These are phyloP conservation scores for Dictyostelium firmibasis DNA, from an alignment of 78 protist genomes.

Conservation along the genomic window DNA sequence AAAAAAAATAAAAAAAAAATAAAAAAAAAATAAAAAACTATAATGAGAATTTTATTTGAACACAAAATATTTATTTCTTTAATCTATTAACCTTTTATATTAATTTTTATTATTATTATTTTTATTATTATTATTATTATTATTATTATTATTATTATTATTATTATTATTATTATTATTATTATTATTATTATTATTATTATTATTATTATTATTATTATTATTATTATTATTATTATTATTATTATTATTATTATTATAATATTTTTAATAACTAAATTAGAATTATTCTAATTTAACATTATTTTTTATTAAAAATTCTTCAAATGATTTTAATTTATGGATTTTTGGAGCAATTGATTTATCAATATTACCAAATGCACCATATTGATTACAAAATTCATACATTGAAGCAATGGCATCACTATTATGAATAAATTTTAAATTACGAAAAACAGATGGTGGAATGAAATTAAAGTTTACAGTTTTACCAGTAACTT, in stretches of 20 bases:
- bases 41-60: neutral
- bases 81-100: neutral
- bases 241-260: no score
- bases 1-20: no score
- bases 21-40: no score
- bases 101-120: no score
- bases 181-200: no score
- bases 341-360: neutral
- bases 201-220: no score
- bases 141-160: no score
- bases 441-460: neutral
- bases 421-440: neutral
- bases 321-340: constrained; percentile 8
- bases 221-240: no score
- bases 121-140: no score
- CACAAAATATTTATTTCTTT: no score
- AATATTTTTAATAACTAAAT: no score
- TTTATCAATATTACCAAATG: neutral
- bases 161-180: no score
- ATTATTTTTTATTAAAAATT: neutral
- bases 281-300: neutral
- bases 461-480: constrained; percentile 12
- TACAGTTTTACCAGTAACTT: neutral
- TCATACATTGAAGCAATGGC: neutral
- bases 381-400: neutral